These are phyloP conservation scores for Vitis rotundifolia DNA, from an alignment of 164 flowering plant genomes.

Conservation along the genomic window DNA sequence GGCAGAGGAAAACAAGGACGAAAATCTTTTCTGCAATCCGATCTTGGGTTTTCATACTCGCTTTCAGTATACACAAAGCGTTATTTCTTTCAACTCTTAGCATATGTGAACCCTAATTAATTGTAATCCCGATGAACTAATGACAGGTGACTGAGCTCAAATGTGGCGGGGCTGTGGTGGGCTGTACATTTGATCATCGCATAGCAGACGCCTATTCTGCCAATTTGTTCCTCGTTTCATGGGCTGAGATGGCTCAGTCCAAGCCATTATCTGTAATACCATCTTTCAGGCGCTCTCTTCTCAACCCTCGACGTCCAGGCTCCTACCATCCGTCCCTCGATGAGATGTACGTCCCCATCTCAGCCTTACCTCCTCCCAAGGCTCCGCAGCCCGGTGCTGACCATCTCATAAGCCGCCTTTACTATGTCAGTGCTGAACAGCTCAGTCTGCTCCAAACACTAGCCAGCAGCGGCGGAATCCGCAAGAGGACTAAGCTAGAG, in stretches of 20 bases:
- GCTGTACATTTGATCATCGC: constrained; percentile 38
- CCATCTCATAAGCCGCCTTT: constrained; percentile 32
- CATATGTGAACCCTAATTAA: no score
- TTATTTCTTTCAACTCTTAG: no score
- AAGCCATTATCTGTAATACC: constrained; percentile 15
- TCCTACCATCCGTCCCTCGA: constrained; percentile 12
- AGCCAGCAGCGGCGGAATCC: constrained; percentile 2
- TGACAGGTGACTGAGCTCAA: no score
- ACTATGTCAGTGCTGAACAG: constrained; percentile 21
- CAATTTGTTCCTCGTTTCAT: constrained; percentile 35
- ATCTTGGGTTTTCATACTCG: no score
- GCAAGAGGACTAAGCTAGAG: constrained; percentile 27
- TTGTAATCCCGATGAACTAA: no score
- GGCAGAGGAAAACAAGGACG: no score
- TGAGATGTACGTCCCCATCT: constrained; percentile 26
- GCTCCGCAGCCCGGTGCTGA: not conserved
- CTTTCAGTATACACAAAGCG: no score
- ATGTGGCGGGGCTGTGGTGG: constrained; percentile 24
- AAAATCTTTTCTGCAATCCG: no score
- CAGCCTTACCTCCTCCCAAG: constrained; percentile 12
- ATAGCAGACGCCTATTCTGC: constrained; percentile 41
- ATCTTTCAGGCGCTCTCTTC: constrained; percentile 18
- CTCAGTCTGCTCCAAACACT: constrained; percentile 17
- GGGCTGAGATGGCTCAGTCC: constrained; percentile 26
- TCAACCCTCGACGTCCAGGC: constrained; percentile 21